Evolutionary conservation across 2,329 filamentous ascomycete species (phyloP).

Genomic region (Colletotrichum falcatum): DNA sequence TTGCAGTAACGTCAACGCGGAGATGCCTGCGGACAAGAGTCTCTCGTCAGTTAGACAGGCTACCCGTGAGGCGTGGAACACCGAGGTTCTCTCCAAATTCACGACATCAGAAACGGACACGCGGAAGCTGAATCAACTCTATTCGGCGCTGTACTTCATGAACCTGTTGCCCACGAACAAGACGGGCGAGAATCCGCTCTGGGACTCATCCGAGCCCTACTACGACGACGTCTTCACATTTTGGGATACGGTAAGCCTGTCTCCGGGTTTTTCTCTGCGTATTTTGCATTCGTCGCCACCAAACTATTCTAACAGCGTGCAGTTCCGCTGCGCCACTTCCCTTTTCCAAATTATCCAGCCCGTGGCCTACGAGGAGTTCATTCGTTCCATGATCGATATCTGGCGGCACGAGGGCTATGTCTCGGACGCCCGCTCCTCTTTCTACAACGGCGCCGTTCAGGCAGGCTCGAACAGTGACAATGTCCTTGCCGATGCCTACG

Average conservation of each 20-base stretch:
- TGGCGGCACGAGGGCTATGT: slow-evolving; percentile 74
- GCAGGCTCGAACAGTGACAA: slow-evolving; percentile 79
- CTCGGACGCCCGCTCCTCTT: slow-evolving; percentile 74
- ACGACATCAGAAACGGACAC: slow-evolving; percentile 67
- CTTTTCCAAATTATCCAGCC: slow-evolving; percentile 76
- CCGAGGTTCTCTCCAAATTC: slow-evolving; percentile 71
- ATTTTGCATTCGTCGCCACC: background rate
- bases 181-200: slow-evolving; percentile 77
- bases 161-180: slow-evolving; percentile 76
- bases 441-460: slow-evolving; percentile 77
- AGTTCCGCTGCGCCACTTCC: slow-evolving; percentile 73
- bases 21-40: slow-evolving; percentile 62
- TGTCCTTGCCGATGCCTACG: slow-evolving; percentile 77
- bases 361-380: slow-evolving; percentile 70
- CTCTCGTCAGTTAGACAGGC: slow-evolving; percentile 59
- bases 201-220: slow-evolving; percentile 74
- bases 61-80: slow-evolving; percentile 69
- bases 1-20: slow-evolving; percentile 67
- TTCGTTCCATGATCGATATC: slow-evolving; percentile 76
- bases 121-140: slow-evolving; percentile 70
- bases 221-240: slow-evolving; percentile 79
- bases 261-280: background rate
- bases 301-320: background rate
- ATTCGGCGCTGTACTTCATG: slow-evolving; percentile 78
- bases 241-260: slow-evolving; percentile 63